Percentiles rank a stretch among this genome's conserved stretches.
These are phyloP conservation scores for Trametes cubensis DNA, from an alignment of 768 basidiomycete species.

Conservation along the genomic window DNA sequence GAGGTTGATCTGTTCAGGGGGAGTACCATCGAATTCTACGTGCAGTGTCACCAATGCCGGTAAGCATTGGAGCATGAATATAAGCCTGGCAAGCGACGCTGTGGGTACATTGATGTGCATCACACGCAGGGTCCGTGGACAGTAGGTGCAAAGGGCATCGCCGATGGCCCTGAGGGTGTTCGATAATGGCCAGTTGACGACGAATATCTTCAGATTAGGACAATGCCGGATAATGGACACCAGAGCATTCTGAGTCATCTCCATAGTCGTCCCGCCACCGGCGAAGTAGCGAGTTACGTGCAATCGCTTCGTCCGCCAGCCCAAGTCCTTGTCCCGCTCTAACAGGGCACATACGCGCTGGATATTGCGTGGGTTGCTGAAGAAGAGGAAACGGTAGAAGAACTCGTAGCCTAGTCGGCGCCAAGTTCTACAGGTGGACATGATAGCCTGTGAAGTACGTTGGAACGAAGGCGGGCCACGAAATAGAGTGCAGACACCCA, in stretches of 20 bases:
- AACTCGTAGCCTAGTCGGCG: conserved; percentile 62
- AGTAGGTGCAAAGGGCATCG: conserved; percentile 58
- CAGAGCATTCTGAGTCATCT: conserved; percentile 56
- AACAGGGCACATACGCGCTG: conserved; percentile 54
- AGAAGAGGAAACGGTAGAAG: conserved; percentile 69
- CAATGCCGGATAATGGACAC: conserved; percentile 63
- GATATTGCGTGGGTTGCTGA: conserved; percentile 61
- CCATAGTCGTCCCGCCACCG: conserved; percentile 44
- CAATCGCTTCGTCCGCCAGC: conserved; percentile 76
- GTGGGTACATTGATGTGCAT: conserved; percentile 62
- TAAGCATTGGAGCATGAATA: conserved; percentile 70
- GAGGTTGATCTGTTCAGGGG: conserved; percentile 47
- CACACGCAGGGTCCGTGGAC: conserved; percentile 56
- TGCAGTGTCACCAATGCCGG: conserved; percentile 57
- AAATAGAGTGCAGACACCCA: conserved; percentile 33
- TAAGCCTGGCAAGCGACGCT: conserved; percentile 61
- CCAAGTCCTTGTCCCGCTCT: conserved; percentile 53
- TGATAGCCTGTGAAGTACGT: conserved; percentile 55
- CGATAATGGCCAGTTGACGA: conserved; percentile 67
- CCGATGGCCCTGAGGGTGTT: conserved; percentile 63
- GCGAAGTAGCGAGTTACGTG: conserved; percentile 60
- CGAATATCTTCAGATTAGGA: conserved; percentile 74
- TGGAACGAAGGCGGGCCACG: conserved; percentile 4
- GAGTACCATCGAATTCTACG: conserved; percentile 48
- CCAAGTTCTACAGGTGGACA: conserved; percentile 68